phyloP scores from a whole-genome alignment of 208 protist species.

The Wallacemonas sp. region DNA sequence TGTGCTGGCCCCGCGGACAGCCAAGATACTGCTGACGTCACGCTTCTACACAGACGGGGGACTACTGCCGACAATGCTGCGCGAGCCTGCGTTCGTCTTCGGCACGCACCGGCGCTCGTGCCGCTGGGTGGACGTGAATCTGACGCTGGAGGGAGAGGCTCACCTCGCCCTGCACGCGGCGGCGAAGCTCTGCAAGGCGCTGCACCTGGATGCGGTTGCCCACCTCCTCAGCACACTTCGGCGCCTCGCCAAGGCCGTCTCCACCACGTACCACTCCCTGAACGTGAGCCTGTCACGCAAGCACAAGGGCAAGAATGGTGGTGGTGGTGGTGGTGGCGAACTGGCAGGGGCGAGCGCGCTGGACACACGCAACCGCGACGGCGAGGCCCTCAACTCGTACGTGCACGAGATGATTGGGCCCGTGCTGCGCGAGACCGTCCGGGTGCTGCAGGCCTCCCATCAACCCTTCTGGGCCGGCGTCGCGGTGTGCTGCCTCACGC shows the following conservation, averaged over 20 bases:
- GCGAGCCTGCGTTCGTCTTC: slow-evolving; percentile 30
- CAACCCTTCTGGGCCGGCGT: slow-evolving; percentile 73
- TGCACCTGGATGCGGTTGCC: slow-evolving; percentile 27
- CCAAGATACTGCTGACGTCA: slow-evolving; percentile 14
- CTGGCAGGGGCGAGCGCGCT: background rate
- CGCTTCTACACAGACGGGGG: slow-evolving; percentile 11
- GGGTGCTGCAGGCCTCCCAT: slow-evolving; percentile 20
- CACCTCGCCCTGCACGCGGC: slow-evolving; percentile 39
- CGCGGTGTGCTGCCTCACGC: slow-evolving; percentile 50
- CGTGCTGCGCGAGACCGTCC: slow-evolving; percentile 29
- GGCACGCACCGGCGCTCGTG: slow-evolving; percentile 27
- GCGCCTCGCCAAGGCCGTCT: slow-evolving; percentile 30
- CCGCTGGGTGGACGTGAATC: slow-evolving; percentile 30
- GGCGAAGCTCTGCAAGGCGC: slow-evolving; percentile 40
- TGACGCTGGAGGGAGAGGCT: slow-evolving; percentile 22
- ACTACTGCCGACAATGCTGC: slow-evolving; percentile 20
- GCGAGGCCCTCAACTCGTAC: slow-evolving; percentile 20
- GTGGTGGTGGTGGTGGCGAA: background rate
- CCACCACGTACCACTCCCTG: slow-evolving; percentile 10
- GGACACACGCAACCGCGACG: background rate
- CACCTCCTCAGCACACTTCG: slow-evolving; percentile 34
- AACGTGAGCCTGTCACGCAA: slow-evolving; percentile 8
- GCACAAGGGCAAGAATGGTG: background rate
- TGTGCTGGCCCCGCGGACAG: background rate
- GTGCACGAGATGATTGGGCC: slow-evolving; percentile 29